Conservation (phyloP, 495 filamentous ascomycete species). For the Hyaloscypha hepaticicola region DNA sequence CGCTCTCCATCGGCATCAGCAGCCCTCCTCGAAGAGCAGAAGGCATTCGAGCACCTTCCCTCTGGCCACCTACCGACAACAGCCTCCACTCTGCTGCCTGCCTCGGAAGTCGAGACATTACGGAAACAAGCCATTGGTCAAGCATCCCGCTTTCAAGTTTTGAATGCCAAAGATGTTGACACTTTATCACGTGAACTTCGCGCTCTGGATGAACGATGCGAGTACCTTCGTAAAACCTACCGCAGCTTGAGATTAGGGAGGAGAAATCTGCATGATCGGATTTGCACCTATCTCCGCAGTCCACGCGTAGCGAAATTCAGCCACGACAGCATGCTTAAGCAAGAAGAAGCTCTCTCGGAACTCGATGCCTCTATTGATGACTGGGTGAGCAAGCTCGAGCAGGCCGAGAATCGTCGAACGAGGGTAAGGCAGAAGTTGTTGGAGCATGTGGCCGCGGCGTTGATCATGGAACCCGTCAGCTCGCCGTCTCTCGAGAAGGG, state of each 20-base stretch:
- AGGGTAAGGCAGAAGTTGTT: constrained; percentile 73
- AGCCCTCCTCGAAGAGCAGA: constrained; percentile 41
- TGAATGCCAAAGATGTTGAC: constrained; percentile 66
- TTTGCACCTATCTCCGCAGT: constrained; percentile 66
- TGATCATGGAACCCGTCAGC: constrained; percentile 31
- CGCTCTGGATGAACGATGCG: constrained; percentile 66
- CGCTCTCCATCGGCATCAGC: constrained; percentile 18
- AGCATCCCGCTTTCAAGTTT: constrained; percentile 63
- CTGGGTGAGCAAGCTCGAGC: constrained; percentile 70
- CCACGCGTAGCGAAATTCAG: constrained; percentile 62
- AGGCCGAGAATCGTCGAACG: constrained; percentile 69
- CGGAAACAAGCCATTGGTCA: constrained; percentile 63
- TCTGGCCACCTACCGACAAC: constrained; percentile 54
- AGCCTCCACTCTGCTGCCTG: constrained; percentile 45
- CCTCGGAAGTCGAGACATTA: constrained; percentile 52
- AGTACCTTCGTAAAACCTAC: constrained; percentile 69
- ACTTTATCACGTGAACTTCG: constrained; percentile 64
- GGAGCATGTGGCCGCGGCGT: constrained; percentile 67
- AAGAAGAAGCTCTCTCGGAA: constrained; percentile 70
- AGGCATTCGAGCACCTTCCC: constrained; percentile 56
- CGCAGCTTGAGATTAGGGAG: constrained; percentile 65
- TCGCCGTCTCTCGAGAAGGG: no score
- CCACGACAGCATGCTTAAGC: constrained; percentile 66
- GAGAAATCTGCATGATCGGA: constrained; percentile 64
- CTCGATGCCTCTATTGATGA: constrained; percentile 73